These are phyloP conservation scores for Podaxis sp. DNA, from an alignment of 768 basidiomycete species.

Conservation along the genomic window DNA sequence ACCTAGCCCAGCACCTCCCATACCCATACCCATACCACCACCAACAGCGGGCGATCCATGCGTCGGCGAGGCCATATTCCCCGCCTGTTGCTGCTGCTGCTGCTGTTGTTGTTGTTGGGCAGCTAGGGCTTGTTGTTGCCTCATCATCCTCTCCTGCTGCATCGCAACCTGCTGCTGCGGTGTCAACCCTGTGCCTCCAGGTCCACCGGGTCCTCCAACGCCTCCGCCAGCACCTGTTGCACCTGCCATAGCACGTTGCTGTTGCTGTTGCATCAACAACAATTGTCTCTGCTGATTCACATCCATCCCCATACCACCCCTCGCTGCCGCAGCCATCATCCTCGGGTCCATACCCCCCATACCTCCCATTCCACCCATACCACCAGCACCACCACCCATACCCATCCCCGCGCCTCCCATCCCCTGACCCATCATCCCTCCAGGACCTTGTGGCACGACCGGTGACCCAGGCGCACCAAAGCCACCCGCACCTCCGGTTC, in stretches of 20 bases:
- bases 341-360: slow-evolving; percentile 19
- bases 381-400: slow-evolving; percentile 21
- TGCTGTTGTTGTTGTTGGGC: slow-evolving; percentile 22
- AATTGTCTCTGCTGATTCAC: slow-evolving; percentile 32
- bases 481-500: slow-evolving; percentile 25
- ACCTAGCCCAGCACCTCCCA: too few species aligned
- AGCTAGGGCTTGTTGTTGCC: slow-evolving; percentile 40
- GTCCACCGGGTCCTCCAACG: slow-evolving; percentile 14
- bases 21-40: slow-evolving; percentile 17
- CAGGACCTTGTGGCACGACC: slow-evolving; percentile 7
- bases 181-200: slow-evolving; percentile 21
- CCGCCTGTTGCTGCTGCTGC: slow-evolving; percentile 44
- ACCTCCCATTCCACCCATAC: neutral
- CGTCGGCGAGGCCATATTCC: slow-evolving; percentile 27
- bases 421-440: slow-evolving; percentile 11
- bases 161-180: slow-evolving; percentile 24
- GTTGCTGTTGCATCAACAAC: slow-evolving; percentile 22
- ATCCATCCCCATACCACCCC: slow-evolving; percentile 19
- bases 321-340: slow-evolving; percentile 21
- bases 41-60: slow-evolving; percentile 20
- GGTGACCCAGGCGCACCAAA: slow-evolving; percentile 13
- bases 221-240: slow-evolving; percentile 15
- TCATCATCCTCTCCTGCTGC: slow-evolving; percentile 33
- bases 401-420: slow-evolving; percentile 16
- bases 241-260: slow-evolving; percentile 17